Percentiles rank a stretch among this genome's conserved stretches.
phyloP scores from a whole-genome alignment of 768 basidiomycete genomes.

The Daedaleopsis nitida region DNA sequence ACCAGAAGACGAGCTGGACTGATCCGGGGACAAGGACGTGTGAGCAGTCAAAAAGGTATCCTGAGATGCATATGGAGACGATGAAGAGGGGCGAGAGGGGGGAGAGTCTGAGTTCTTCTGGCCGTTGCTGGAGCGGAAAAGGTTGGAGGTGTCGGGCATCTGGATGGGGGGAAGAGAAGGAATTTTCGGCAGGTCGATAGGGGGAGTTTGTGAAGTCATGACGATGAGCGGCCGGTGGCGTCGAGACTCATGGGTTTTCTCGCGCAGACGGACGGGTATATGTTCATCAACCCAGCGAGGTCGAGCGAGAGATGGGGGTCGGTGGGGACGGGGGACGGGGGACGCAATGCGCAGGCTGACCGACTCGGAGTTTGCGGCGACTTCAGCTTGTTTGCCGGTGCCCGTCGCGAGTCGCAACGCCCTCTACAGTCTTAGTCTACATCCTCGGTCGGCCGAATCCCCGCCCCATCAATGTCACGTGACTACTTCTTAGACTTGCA shows the following conservation, averaged over 20 bases:
- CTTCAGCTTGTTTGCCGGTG: neutral
- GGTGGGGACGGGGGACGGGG: conserved; percentile 4
- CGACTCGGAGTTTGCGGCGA: neutral
- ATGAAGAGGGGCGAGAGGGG: conserved; percentile 45
- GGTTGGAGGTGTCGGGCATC: conserved; percentile 38
- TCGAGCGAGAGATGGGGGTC: conserved; percentile 1
- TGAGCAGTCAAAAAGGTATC: conserved; percentile 31
- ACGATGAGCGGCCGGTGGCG: conserved; percentile 7
- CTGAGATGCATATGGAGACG: conserved; percentile 24
- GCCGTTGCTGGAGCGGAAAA: conserved; percentile 26
- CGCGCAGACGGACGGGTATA: conserved; percentile 5
- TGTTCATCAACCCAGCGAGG: conserved; percentile 5
- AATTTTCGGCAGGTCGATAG: conserved; percentile 36
- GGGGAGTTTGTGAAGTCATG: conserved; percentile 31
- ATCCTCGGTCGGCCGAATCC: conserved; percentile 8
- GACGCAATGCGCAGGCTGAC: neutral
- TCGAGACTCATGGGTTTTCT: conserved; percentile 17
- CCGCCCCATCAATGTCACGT: conserved; percentile 13
- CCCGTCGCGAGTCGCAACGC: conserved; percentile 9
- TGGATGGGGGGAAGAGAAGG: conserved; percentile 48
- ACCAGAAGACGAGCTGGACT: conserved; percentile 17
- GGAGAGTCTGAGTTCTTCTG: conserved; percentile 40
- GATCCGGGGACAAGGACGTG: conserved; percentile 26
- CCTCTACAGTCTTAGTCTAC: neutral
- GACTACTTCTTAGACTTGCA: conserved; percentile 1